phyloP scores from a whole-genome alignment of 1,139 yeast species.

The Candida sp. region DNA sequence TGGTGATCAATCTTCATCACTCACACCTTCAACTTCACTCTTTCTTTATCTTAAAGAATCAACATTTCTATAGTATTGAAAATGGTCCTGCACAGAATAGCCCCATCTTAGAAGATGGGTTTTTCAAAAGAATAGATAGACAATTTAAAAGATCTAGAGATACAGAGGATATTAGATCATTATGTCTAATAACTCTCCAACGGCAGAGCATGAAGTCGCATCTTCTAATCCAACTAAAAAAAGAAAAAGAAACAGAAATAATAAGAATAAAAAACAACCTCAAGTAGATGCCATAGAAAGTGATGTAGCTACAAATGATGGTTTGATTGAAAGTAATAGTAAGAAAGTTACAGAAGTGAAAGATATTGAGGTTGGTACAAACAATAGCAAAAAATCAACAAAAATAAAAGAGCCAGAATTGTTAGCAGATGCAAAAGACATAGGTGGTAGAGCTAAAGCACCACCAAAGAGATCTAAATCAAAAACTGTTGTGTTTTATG shows the following conservation, averaged over 20 bases:
- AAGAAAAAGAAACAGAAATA: constrained; percentile 20
- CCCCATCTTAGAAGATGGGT: background rate
- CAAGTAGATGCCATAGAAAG: too few relatives aligned
- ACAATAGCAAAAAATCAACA: too few relatives aligned
- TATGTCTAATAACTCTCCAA: background rate
- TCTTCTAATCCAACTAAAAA: constrained; percentile 10
- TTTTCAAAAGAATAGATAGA: background rate
- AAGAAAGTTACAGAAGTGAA: too few relatives aligned
- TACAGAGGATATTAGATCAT: background rate
- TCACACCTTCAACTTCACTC: too few relatives aligned
- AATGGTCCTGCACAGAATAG: background rate
- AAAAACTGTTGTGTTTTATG: constrained; percentile 12
- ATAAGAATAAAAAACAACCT: constrained; percentile 7
- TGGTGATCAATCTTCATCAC: too few relatives aligned
- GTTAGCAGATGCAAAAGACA: background rate
- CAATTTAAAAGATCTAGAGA: background rate
- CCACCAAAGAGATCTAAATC: constrained; percentile 2
- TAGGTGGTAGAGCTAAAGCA: background rate
- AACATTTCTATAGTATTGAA: background rate
- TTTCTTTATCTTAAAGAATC: too few relatives aligned
- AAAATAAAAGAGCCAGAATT: too few relatives aligned
- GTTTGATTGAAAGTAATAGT: too few relatives aligned
- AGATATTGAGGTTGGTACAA: too few relatives aligned
- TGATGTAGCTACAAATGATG: too few relatives aligned
- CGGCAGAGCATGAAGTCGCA: constrained; percentile 1